Conservation (phyloP, 208 protist genomes). For the Phytomonas francai region DNA sequence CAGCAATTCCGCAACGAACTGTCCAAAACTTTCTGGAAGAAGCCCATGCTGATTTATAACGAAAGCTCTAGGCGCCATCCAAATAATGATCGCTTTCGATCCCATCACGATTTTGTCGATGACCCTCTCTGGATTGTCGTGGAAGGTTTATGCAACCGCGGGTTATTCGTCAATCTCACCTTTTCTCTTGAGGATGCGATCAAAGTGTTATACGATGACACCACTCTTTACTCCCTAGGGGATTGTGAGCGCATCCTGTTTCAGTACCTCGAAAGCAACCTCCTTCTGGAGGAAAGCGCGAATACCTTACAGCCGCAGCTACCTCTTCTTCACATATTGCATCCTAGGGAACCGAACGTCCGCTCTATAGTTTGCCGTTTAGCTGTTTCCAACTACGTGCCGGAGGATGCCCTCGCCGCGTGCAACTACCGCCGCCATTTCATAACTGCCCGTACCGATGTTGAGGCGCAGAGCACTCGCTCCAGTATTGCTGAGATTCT, state of each 20-base stretch:
- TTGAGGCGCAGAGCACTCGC: conserved; percentile 72
- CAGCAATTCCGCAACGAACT: conserved; percentile 64
- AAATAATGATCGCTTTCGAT: conserved; percentile 64
- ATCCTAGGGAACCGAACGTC: conserved; percentile 12
- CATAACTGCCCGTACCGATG: conserved; percentile 54
- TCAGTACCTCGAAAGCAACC: conserved; percentile 22
- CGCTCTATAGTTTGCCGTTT: conserved; percentile 29
- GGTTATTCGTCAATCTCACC: conserved; percentile 65
- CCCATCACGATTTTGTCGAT: conserved; percentile 14
- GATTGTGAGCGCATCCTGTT: conserved; percentile 46
- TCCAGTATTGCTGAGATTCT: conserved; percentile 57
- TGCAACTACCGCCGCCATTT: conserved; percentile 78
- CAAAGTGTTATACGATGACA: conserved; percentile 73
- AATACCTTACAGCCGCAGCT: conserved; percentile 31
- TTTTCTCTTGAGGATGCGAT: conserved; percentile 68
- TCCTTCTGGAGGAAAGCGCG: conserved; percentile 23
- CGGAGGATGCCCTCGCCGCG: conserved; percentile 62
- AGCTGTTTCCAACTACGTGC: conserved; percentile 30
- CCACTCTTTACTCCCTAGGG: conserved; percentile 37
- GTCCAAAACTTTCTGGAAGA: conserved; percentile 38
- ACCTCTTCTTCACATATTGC: conserved; percentile 14
- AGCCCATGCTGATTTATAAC: conserved; percentile 36
- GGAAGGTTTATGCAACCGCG: conserved; percentile 82
- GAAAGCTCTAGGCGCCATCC: conserved; percentile 58
- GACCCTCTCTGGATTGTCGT: conserved; percentile 54